These are phyloP conservation scores for Candida tibetensis DNA, from an alignment of 805 yeast species.

Conservation along the genomic window DNA sequence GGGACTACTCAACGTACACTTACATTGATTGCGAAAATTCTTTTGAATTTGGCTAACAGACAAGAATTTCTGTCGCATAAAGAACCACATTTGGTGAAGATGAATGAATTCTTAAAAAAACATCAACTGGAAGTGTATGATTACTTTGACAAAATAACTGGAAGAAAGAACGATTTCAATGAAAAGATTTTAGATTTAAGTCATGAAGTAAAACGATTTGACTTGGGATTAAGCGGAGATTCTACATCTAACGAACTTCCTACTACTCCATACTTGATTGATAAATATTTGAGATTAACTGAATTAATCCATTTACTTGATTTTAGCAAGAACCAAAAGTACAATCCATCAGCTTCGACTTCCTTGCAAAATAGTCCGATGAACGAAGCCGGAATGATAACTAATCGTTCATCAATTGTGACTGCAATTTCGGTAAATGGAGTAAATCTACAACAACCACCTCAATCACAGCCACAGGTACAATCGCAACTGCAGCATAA, in stretches of 20 bases:
- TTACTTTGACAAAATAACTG: slow-evolving; percentile 71
- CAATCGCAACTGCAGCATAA: slow-evolving; percentile 4
- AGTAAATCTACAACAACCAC: slow-evolving; percentile 1
- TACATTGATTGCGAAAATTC: slow-evolving; percentile 74
- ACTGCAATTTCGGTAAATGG: slow-evolving; percentile 7
- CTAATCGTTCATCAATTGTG: slow-evolving; percentile 9
- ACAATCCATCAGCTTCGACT: slow-evolving; percentile 1
- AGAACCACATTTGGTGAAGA: slow-evolving; percentile 71
- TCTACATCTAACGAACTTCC: slow-evolving; percentile 58
- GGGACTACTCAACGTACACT: slow-evolving; percentile 73
- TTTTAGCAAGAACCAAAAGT: slow-evolving; percentile 11
- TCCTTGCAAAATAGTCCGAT: slow-evolving; percentile 2
- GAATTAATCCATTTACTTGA: slow-evolving; percentile 53
- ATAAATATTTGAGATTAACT: slow-evolving; percentile 58
- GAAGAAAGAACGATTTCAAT: slow-evolving; percentile 63
- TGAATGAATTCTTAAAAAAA: slow-evolving; percentile 66
- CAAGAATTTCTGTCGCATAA: slow-evolving; percentile 70
- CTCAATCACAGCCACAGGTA: slow-evolving; percentile 1
- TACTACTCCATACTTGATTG: slow-evolving; percentile 65
- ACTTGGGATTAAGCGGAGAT: slow-evolving; percentile 50
- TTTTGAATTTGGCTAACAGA: slow-evolving; percentile 77
- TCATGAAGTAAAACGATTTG: slow-evolving; percentile 55
- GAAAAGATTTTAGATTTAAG: slow-evolving; percentile 56
- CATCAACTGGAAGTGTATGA: slow-evolving; percentile 59
- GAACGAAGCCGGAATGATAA: slow-evolving; percentile 8